These are phyloP conservation scores for Chytriomyces sp. DNA, from an alignment of 192 early-diverging fungal species.

Conservation along the genomic window DNA sequence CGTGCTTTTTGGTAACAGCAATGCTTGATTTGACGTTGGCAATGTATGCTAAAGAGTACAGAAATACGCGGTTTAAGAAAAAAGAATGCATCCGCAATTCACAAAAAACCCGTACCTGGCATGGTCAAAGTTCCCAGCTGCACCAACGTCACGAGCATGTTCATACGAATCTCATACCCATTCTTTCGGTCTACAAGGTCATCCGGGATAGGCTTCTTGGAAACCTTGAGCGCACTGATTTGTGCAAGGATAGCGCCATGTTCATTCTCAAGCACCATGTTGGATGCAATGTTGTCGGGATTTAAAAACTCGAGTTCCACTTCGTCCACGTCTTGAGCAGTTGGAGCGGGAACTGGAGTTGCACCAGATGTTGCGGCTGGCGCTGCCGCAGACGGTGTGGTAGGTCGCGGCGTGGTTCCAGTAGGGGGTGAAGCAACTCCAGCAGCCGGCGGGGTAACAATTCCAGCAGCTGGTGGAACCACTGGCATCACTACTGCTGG, in stretches of 20 bases:
- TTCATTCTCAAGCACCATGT: slow-evolving; percentile 75
- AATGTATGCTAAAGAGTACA: slow-evolving; percentile 57
- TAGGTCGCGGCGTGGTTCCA: background rate
- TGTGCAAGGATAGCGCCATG: slow-evolving; percentile 50
- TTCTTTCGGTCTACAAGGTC: slow-evolving; percentile 69
- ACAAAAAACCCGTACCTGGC: slow-evolving; percentile 47
- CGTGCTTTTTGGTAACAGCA: slow-evolving; percentile 62
- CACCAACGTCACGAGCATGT: slow-evolving; percentile 73
- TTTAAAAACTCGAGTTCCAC: slow-evolving; percentile 41
- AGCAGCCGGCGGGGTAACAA: background rate
- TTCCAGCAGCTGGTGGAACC: background rate
- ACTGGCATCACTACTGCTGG: background rate
- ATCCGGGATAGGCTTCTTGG: slow-evolving; percentile 57
- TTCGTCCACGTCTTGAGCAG: slow-evolving; percentile 26
- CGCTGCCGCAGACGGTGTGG: slow-evolving; percentile 15
- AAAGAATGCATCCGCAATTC: slow-evolving; percentile 39
- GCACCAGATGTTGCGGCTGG: background rate
- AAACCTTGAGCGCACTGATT: slow-evolving; percentile 53
- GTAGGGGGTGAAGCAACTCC: background rate
- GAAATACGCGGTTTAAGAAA: slow-evolving; percentile 9
- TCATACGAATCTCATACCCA: slow-evolving; percentile 74
- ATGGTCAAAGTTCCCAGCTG: slow-evolving; percentile 74
- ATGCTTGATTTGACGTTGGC: slow-evolving; percentile 62
- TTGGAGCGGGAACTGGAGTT: background rate
- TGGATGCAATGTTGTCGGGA: slow-evolving; percentile 75